Evolutionary conservation across 2,329 filamentous ascomycete species (phyloP), one percentile per base, ranked within the genome.

Genomic region (Diaporthe sp.): DNA sequence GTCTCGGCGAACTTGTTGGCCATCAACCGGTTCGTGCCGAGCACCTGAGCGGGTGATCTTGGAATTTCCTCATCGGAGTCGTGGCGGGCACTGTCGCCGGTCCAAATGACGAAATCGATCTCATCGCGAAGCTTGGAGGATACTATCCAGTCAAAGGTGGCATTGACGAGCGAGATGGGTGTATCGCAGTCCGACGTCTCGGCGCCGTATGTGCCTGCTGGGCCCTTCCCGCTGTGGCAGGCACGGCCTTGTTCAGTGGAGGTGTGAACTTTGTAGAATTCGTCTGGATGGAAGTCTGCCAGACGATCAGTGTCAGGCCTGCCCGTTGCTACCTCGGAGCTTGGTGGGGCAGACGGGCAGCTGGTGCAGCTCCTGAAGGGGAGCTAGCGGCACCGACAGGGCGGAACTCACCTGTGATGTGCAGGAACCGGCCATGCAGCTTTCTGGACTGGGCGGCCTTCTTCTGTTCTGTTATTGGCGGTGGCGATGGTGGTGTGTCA

Each of bases 41-140:
- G 86, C n/a, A 99, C 93, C 82, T 98, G 92, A 57, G 90, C 87
- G 55, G 92, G 88, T 51, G 89, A 94, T 78, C 97, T 93, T 17
- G 96, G 96, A 46, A 94, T 88, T 65, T 90, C 85, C 82, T 96
- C 94, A 82, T 98, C 95, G 83, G 93, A 96, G 84, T 98, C 96
- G 84, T 98, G 95, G 78, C 95, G 91, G 28, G 94, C 95, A 44
- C 94, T 96, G 84, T 98, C 95, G 78, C 95, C 95, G 1, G 96
- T 98, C 95, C 95, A 98, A 67, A 98, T 87, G 68, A 98, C 92
- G 82, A 98, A 98, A 83, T 98, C 95, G 78, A 98, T 90, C 4
- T 92, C 85, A 82, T 96, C 93, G 81, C 90, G 93, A 75, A 98
- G 82, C 80, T 98, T 93, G 58, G 92, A 89, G 60, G 91, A 88